Percentiles rank a stretch among this genome's conserved stretches.
phyloP scores from a whole-genome alignment of 352 stramenopile species.

The Phytophthora hibernalis region DNA sequence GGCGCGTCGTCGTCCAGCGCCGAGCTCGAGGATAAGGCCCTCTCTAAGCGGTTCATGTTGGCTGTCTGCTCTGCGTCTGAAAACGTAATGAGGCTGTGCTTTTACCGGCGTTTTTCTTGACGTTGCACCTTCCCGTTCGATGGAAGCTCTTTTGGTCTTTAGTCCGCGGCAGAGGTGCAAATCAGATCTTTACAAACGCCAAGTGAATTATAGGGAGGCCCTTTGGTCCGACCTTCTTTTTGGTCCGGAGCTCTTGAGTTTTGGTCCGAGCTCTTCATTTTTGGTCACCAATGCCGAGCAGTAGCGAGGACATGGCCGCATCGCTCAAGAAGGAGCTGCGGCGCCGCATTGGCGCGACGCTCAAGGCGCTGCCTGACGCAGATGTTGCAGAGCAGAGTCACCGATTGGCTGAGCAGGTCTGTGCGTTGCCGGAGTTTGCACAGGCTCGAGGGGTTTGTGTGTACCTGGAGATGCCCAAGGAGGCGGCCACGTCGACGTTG shows the following conservation, averaged over 20 bases:
- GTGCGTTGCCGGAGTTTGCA: conserved; percentile 59
- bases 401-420: conserved; percentile 53
- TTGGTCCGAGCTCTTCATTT: conserved; percentile 6
- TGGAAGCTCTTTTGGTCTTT: neutral
- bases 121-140: conserved; percentile 9
- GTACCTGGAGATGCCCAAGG: conserved; percentile 88
- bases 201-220: conserved; percentile 7
- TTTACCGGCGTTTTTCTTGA: conserved; percentile 23
- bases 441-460: conserved; percentile 61
- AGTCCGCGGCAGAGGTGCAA: conserved; percentile 8
- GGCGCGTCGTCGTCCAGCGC: conserved; percentile 31
- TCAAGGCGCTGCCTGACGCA: conserved; percentile 47
- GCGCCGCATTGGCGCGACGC: conserved; percentile 48
- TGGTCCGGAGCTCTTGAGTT: too few species aligned
- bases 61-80: neutral
- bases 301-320: conserved; percentile 36
- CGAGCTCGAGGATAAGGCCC: conserved; percentile 25
- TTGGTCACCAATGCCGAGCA: conserved; percentile 14
- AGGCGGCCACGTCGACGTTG: conserved; percentile 67
- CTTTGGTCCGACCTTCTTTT: conserved; percentile 2
- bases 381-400: conserved; percentile 66
- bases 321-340: conserved; percentile 70
- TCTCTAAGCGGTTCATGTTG: conserved; percentile 34
- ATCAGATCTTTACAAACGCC: conserved; percentile 11
- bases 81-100: conserved; percentile 16